Evolutionary conservation across 805 yeast species (phyloP).

Genomic region (Lachancea lanzarotensis): DNA sequence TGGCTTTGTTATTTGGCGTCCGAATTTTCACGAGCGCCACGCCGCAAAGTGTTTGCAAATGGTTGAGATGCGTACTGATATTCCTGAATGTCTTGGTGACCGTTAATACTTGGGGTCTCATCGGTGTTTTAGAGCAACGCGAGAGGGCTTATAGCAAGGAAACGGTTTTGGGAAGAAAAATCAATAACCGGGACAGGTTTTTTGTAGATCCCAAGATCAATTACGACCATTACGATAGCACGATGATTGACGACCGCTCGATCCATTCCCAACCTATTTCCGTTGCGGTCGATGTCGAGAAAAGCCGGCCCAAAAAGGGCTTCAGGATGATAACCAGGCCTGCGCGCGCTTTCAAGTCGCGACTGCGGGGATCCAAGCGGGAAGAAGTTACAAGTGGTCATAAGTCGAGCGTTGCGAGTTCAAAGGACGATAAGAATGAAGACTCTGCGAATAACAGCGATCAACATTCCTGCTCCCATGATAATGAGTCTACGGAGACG

Average conservation of each 20-base stretch:
- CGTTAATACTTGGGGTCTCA: conserved; percentile 31
- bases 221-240: conserved; percentile 9
- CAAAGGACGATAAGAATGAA: neutral
- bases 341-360: conserved; percentile 1
- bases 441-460: neutral
- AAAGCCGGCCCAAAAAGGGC: neutral
- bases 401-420: neutral
- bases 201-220: conserved; percentile 24
- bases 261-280: neutral
- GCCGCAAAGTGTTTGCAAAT: conserved; percentile 8
- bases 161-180: conserved; percentile 29
- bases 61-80: conserved; percentile 22
- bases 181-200: conserved; percentile 24
- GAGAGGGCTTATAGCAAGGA: conserved; percentile 22
- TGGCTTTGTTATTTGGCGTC: conserved; percentile 14
- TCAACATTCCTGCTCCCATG: neutral
- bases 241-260: neutral
- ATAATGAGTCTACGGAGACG: conserved; percentile 25
- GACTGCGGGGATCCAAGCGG: neutral
- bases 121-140: conserved; percentile 26
- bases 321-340: neutral
- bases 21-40: conserved; percentile 14
- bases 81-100: conserved; percentile 25
- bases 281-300: neutral
- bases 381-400: neutral